Percentiles rank a stretch among this genome's conserved stretches.
Evolutionary conservation across 176 grass and related monocot genomes (phyloP).

Genomic region (Zea luxurians): DNA sequence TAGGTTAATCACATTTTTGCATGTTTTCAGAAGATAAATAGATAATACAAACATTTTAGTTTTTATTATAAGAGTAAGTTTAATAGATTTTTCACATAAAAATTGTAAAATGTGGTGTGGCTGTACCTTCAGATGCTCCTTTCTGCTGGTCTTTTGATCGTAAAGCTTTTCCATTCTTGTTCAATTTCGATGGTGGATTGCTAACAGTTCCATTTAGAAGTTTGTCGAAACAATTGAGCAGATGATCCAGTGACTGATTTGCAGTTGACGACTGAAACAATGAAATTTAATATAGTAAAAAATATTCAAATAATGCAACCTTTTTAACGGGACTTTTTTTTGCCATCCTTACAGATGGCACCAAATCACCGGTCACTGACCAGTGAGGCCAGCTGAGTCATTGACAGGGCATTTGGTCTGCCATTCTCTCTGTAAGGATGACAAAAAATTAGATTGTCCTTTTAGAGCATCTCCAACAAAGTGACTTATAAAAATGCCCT

Average conservation of each 20-base stretch:
- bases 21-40: constrained; percentile 23
- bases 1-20: neutral
- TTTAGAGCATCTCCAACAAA: too few species aligned
- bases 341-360: too few species aligned
- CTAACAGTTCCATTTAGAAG: constrained; percentile 37
- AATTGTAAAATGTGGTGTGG: neutral
- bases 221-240: constrained; percentile 65
- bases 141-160: constrained; percentile 40
- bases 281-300: constrained; percentile 31
- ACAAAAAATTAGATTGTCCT: too few species aligned
- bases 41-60: neutral
- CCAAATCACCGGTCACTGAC: too few species aligned
- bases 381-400: too few species aligned
- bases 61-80: neutral
- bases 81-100: constrained; percentile 20
- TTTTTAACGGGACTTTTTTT: too few species aligned
- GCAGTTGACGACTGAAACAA: constrained; percentile 52
- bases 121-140: constrained; percentile 52
- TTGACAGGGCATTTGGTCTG: too few species aligned
- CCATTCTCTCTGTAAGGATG: too few species aligned
- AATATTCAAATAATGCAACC: neutral
- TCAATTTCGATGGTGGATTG: constrained; percentile 33
- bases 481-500: too few species aligned
- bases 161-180: constrained; percentile 40
- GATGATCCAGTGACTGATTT: constrained; percentile 55